These are phyloP conservation scores for Boletus pseudo-olivaceus DNA, from an alignment of 768 basidiomycete species.

Conservation along the genomic window DNA sequence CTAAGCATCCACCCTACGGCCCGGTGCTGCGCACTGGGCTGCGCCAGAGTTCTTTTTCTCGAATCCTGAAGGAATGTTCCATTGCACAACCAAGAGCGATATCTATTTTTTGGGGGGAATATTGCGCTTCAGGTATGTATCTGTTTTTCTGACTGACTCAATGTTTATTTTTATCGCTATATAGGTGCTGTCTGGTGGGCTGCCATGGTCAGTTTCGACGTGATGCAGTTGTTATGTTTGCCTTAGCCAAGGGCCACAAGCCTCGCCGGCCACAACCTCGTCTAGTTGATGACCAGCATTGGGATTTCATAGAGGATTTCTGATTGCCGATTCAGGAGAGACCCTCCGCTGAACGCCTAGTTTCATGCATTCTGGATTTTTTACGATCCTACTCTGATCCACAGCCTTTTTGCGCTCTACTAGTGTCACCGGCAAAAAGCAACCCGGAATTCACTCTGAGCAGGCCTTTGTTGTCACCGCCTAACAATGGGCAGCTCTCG, in stretches of 20 bases:
- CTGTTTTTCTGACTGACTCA: not conserved
- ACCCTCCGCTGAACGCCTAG: not conserved
- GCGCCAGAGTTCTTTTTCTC: conserved; percentile 6
- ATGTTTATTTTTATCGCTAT: not conserved
- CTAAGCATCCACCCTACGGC: conserved; percentile 2
- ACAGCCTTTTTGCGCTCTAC: not conserved
- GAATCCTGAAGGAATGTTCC: not conserved
- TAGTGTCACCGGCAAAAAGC: not conserved
- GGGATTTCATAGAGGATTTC: conserved; percentile 5
- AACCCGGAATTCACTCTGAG: not conserved
- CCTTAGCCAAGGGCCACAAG: conserved; percentile 1
- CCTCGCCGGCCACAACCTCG: conserved; percentile 5
- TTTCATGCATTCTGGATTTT: not conserved
- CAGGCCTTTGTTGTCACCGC: not conserved
- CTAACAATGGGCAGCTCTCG: not conserved
- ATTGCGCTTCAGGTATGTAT: conserved; percentile 4
- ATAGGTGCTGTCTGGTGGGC: conserved; percentile 3
- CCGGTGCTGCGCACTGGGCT: conserved; percentile 3
- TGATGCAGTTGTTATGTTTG: not conserved
- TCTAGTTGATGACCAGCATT: conserved; percentile 4
- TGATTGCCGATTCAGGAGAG: conserved; percentile 3
- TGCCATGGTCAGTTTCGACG: conserved; percentile 4
- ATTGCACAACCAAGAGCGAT: conserved; percentile 5
- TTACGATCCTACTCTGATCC: not conserved
- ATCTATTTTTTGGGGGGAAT: conserved; percentile 10